phyloP scores from a whole-genome alignment of 176 grass and related monocot genomes.

The Bromus sterilis region DNA sequence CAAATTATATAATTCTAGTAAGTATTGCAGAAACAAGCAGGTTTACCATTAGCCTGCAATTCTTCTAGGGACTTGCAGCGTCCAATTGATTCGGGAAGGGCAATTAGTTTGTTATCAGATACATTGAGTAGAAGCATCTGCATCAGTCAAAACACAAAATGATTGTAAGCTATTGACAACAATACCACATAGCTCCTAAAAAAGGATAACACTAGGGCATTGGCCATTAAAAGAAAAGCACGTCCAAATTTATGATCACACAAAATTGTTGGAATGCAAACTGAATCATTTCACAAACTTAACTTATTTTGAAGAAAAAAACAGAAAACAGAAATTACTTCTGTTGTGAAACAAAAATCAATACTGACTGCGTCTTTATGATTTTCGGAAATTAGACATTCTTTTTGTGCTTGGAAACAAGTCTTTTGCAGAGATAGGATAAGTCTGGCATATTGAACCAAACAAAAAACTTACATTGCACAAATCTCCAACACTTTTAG shows the following conservation, averaged over 20 bases:
- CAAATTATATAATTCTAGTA: neutral
- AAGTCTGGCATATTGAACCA: neutral
- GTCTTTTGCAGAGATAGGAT: neutral
- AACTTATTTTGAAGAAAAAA: neutral
- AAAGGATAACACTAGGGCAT: neutral
- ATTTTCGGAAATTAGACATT: neutral
- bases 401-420: neutral
- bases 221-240: neutral
- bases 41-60: slow-evolving; percentile 82
- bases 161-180: neutral
- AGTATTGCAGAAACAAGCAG: neutral
- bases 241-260: neutral
- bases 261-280: neutral
- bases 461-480: slow-evolving; percentile 58
- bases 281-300: neutral
- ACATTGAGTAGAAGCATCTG: slow-evolving; percentile 85
- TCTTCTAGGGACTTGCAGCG: slow-evolving; percentile 82
- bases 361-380: neutral
- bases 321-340: neutral
- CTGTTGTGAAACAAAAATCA: neutral
- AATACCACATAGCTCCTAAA: neutral
- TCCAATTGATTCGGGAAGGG: slow-evolving; percentile 86
- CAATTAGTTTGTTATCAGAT: slow-evolving; percentile 83
- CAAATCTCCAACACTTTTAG: slow-evolving; percentile 74
- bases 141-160: slow-evolving; percentile 25